These are phyloP conservation scores for Metarhizium humberi DNA, from an alignment of 2,329 filamentous ascomycete genomes.

Conservation along the genomic window DNA sequence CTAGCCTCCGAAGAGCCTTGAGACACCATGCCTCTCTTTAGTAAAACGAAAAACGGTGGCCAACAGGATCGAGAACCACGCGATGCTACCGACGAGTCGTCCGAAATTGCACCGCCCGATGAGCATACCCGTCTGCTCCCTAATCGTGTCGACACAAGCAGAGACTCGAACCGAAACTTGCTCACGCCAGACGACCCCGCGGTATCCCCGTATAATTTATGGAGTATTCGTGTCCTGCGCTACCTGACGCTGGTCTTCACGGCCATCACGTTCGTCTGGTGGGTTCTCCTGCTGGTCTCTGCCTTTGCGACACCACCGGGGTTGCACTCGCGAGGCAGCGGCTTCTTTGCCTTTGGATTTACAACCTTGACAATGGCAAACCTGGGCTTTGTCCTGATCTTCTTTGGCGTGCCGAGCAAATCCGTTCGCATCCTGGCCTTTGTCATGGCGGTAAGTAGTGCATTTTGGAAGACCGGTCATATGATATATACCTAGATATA, in stretches of 20 bases:
- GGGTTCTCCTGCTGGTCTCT: constrained; percentile 79
- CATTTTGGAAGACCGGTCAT: constrained; percentile 27
- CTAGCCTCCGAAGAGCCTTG: background rate
- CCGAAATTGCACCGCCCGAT: constrained; percentile 24
- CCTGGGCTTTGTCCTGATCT: constrained; percentile 67
- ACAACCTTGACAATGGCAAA: constrained; percentile 69
- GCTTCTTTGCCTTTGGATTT: constrained; percentile 83
- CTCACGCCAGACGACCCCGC: constrained; percentile 34
- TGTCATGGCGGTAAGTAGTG: constrained; percentile 42
- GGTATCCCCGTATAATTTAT: constrained; percentile 91
- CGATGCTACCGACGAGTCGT: constrained; percentile 14
- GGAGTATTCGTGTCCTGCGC: constrained; percentile 74
- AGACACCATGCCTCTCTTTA: constrained; percentile 25
- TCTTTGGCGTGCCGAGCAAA: constrained; percentile 78
- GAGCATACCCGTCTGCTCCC: constrained; percentile 60
- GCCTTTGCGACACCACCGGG: constrained; percentile 85
- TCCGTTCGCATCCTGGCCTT: constrained; percentile 66
- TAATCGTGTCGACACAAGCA: constrained; percentile 47
- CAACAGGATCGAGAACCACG: constrained; percentile 6
- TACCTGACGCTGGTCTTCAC: constrained; percentile 71
- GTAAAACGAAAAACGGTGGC: constrained; percentile 14
- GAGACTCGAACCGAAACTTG: constrained; percentile 33
- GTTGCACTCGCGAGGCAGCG: constrained; percentile 79
- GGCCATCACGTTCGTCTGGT: constrained; percentile 76
- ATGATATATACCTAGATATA: background rate